These are phyloP conservation scores for Paramecium octaurelia DNA, from an alignment of 73 alveolate species.

Conservation along the genomic window DNA sequence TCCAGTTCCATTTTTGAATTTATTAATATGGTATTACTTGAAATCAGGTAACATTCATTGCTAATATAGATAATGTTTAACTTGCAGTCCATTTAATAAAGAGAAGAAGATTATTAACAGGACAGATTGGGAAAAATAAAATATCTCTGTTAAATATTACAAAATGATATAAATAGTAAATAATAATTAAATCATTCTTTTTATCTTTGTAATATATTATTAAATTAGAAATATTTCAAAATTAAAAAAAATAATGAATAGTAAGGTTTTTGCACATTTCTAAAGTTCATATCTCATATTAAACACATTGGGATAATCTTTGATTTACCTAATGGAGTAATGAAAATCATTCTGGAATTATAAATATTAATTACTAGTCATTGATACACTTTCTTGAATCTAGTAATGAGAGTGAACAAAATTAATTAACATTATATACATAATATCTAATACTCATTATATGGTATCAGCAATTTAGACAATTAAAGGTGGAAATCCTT, in stretches of 20 bases:
- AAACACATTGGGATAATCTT: too few relatives aligned
- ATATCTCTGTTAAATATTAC: conserved; percentile 37
- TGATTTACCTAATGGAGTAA: background rate
- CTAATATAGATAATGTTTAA: background rate
- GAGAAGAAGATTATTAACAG: conserved; percentile 36
- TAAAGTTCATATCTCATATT: background rate
- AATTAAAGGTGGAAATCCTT: conserved; percentile 6
- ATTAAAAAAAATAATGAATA: too few relatives aligned
- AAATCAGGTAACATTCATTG: background rate
- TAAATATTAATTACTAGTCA: too few relatives aligned
- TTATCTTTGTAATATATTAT: too few relatives aligned
- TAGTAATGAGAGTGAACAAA: too few relatives aligned
- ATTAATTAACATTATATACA: background rate
- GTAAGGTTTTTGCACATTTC: background rate
- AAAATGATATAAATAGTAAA: background rate
- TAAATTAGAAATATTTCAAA: too few relatives aligned
- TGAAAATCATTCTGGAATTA: background rate
- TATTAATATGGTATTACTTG: conserved; percentile 22
- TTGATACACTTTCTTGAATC: too few relatives aligned
- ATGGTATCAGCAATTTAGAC: background rate
- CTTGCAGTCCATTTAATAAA: background rate
- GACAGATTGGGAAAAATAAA: conserved; percentile 16
- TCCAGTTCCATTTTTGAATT: background rate
- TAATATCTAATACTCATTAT: background rate
- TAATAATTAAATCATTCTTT: too few relatives aligned